Evolutionary conservation across 2,329 filamentous ascomycete genomes (phyloP), one percentile per base, ranked within the genome.

Genomic region (Arthrinium phaeospermum): DNA sequence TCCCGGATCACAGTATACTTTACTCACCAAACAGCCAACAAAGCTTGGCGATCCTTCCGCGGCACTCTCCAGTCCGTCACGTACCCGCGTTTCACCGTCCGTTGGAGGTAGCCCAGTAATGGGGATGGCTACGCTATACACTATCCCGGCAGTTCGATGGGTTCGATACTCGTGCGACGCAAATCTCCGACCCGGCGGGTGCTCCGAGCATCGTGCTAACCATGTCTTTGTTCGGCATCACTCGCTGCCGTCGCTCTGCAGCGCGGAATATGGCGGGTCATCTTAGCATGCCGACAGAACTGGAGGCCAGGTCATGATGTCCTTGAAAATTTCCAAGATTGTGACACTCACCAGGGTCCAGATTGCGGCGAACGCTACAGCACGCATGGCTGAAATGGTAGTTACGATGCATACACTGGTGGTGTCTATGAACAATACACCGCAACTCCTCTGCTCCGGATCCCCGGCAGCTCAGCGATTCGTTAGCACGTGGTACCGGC

Each of bases 221-320:
- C 8, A 22, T 22, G 24, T 16, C 53, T 61, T 34, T 16, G 10
- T 37, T 19, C 53, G 27, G 19, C 53, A 8, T 27, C 53, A 16
- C 53, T 61, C 12, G 24, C 24, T n/a, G 22, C 47, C 47, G 10
- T 16, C 27, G 51, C 53, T 61, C 27, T 57, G 49, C 24, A 53
- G 24, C 49, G 49, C 49, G 22, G 49, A 57, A 13, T 30, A 57
- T 57, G 51, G 14, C 51, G 51, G 30, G 27, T 19, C 27, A 30
- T 19, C 27, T 27, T 19, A 16, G 8, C 24, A 14, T 34, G 51
- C 3, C 27, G 3, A 19, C 19, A 5, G 27, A 30, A 91, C 27
- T 57, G 24, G 14, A 34, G 14, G 27, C 27, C 27, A 14, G 27
- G 51, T 34, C 22, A 2, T 19, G 51, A 30, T 30, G 19, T 30